Evolutionary conservation across 805 yeast species (phyloP).

Genomic region (Kuraishia ogatae): DNA sequence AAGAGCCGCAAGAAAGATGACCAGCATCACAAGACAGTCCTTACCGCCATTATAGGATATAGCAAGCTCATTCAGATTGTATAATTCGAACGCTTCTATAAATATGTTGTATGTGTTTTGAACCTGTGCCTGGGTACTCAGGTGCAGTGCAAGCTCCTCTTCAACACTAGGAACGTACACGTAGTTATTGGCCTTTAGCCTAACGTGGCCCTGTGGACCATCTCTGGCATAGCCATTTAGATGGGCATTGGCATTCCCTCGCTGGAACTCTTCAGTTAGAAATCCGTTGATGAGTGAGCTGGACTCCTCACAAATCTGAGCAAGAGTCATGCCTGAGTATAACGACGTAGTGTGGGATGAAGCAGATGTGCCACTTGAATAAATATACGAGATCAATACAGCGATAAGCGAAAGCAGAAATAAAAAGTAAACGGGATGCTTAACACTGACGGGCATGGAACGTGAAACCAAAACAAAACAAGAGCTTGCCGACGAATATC

Average conservation of each 20-base stretch:
- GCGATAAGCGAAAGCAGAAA: background rate
- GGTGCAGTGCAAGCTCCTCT: conserved; percentile 8
- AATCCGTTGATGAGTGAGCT: background rate
- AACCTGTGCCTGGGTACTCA: conserved; percentile 17
- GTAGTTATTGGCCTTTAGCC: background rate
- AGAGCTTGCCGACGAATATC: background rate
- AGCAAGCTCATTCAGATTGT: conserved; percentile 43
- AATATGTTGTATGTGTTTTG: conserved; percentile 11
- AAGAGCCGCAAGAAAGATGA: conserved; percentile 56
- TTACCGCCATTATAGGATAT: conserved; percentile 94
- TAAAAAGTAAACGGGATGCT: background rate
- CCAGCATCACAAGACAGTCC: conserved; percentile 86
- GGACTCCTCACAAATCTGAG: background rate
- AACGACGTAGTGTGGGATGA: background rate
- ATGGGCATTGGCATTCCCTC: background rate
- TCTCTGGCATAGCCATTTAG: background rate
- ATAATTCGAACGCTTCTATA: conserved; percentile 10
- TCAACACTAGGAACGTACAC: background rate
- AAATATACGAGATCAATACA: background rate
- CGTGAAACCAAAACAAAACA: too few species aligned
- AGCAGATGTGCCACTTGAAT: background rate
- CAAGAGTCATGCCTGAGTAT: background rate
- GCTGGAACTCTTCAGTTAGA: background rate
- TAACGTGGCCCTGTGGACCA: background rate
- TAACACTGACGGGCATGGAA: background rate